phyloP scores from a whole-genome alignment of 1,139 yeast species.

The Magnusiomyces fungicola region DNA sequence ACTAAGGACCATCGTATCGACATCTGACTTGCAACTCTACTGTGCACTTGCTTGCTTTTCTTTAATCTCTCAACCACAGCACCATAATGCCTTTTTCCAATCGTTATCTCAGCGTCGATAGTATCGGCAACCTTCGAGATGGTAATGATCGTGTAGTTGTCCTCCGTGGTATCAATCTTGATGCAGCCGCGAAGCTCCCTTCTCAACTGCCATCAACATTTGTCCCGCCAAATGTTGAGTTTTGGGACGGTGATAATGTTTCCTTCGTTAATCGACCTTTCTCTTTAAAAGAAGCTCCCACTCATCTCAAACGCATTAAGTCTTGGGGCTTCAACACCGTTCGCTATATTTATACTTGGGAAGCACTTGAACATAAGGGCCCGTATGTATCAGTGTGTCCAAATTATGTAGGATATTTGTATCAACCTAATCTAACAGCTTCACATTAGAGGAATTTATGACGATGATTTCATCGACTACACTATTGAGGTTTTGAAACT shows the following conservation, averaged over 20 bases:
- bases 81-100: neutral
- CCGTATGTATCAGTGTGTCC: conserved; percentile 36
- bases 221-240: conserved; percentile 32
- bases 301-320: conserved; percentile 62
- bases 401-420: neutral
- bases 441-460: conserved; percentile 52
- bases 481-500: conserved; percentile 55
- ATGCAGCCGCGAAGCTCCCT: conserved; percentile 65
- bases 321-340: conserved; percentile 78
- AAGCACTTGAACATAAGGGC: conserved; percentile 82
- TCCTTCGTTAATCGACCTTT: conserved; percentile 81
- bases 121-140: conserved; percentile 54
- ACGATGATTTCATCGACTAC: conserved; percentile 66
- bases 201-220: conserved; percentile 37
- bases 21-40: no score
- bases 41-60: no score
- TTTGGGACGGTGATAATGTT: conserved; percentile 63
- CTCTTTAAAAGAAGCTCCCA: conserved; percentile 61
- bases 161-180: conserved; percentile 71
- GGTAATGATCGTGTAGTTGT: conserved; percentile 47
- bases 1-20: neutral
- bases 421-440: neutral
- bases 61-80: neutral
- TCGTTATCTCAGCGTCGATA: conserved; percentile 20
- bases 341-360: conserved; percentile 81